Evolutionary conservation across 345 rosid genomes (phyloP), one percentile per base, ranked within the genome.

Genomic region (Sisymbrium altissimum): DNA sequence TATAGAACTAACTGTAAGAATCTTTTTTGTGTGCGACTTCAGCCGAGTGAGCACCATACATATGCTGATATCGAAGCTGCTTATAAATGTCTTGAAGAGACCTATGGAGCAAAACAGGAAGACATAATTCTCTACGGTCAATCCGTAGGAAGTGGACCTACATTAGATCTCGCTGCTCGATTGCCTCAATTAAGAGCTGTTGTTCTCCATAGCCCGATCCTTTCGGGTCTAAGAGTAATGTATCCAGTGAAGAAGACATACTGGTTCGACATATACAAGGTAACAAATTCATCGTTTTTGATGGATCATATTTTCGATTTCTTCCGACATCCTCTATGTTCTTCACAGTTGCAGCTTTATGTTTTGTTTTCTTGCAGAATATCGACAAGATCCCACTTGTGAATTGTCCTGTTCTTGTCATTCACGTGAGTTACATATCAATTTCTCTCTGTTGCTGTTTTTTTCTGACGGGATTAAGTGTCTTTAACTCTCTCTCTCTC

Each of bases 21-120:
- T 65, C 10, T 66, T 35, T n/a, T 11, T 45, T 71, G 32, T 38
- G 63, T 4, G 29, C 75, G 75, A 70, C 1, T 79, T 76, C 85
- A 95, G 99, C 97, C 99, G n/a, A 95, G 98, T 59, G 99, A 95
- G 83, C 97, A 92, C 38, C 80, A 92, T 72, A 95, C 99, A n/a
- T 95, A 92, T 78, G 92, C 94, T 8, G 99, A 95, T 79, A 87
- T 92, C 14, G 99, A 92, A 86, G 98, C 99, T 76, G 97, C 79
- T 19, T 95, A 92, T 57, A 92, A 86, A 78, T 95, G 97, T 82
- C 91, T 92, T 59, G 98, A 90, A 83, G 99, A 95, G 65, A 87
- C 81, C 59, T 95, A 95, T 78, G 93, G 93, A 53, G 64, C 88
- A 7, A 92, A 85, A 83, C 97, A 90, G 68, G 98, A 95, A 83